Evolutionary conservation across 306 rosid genomes (phyloP).

Genomic region (Ormosia semicastrata): DNA sequence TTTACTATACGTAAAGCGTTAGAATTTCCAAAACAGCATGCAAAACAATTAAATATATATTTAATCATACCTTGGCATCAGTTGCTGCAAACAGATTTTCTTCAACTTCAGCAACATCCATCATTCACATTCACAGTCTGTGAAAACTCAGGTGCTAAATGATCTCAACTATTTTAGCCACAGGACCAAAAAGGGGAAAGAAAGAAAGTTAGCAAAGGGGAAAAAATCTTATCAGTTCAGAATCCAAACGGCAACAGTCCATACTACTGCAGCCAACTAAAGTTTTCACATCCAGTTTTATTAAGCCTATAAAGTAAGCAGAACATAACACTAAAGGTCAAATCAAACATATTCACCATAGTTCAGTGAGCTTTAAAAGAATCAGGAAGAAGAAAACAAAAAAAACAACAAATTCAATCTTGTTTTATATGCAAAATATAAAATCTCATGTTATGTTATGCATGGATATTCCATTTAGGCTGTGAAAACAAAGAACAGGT

Average conservation of each 20-base stretch:
- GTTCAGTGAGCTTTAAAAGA: not conserved
- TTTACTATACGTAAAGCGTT: not conserved
- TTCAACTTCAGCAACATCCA: conserved; percentile 80
- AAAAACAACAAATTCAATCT: not conserved
- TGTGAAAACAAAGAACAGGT: not conserved
- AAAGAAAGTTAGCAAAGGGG: conserved; percentile 7
- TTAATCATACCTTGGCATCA: conserved; percentile 78
- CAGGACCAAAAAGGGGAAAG: conserved; percentile 2
- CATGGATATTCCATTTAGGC: conserved; percentile 3
- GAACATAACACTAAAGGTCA: not conserved
- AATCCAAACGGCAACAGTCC: not conserved
- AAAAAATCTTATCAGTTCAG: not conserved
- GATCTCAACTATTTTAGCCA: conserved; percentile 44
- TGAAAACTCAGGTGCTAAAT: conserved; percentile 17
- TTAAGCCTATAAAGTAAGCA: not conserved
- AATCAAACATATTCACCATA: not conserved
- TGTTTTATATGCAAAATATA: not conserved
- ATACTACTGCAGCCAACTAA: not conserved
- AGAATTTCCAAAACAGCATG: conserved; percentile 15
- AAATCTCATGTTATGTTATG: not conserved
- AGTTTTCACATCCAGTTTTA: not conserved
- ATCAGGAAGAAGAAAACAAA: not conserved
- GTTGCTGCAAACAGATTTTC: conserved; percentile 73
- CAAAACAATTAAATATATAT: conserved; percentile 3
- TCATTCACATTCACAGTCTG: conserved; percentile 36